A percentile compares a stretch with the other conserved stretches of the same genome.
phyloP scores from a whole-genome alignment of 306 rosid species.

The Vigna hirtella region DNA sequence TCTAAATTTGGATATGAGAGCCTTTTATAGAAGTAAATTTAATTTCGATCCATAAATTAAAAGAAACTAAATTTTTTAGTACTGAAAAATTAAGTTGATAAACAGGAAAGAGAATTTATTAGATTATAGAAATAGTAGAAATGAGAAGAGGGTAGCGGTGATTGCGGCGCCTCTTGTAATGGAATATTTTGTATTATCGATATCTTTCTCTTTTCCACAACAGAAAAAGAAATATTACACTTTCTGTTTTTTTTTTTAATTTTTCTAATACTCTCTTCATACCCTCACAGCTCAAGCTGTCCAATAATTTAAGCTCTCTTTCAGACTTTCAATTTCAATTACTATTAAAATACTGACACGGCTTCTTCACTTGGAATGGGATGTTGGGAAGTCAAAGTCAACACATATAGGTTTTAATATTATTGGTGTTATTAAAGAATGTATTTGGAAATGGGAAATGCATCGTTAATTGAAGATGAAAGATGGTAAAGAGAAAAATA shows the following conservation, averaged over 20 bases:
- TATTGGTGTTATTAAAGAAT: background rate
- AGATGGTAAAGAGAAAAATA: slow-evolving; percentile 41
- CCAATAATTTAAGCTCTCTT: slow-evolving; percentile 2
- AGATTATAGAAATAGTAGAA: slow-evolving; percentile 24
- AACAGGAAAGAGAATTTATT: no score
- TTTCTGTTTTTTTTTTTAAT: background rate
- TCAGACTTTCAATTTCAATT: background rate
- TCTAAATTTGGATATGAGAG: no score
- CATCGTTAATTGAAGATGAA: background rate
- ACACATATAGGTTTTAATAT: slow-evolving; percentile 32
- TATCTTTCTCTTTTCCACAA: slow-evolving; percentile 27
- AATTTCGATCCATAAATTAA: no score
- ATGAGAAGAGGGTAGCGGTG: slow-evolving; percentile 40
- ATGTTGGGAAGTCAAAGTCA: slow-evolving; percentile 66
- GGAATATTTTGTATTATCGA: slow-evolving; percentile 26
- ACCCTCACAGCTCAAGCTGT: background rate
- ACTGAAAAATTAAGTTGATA: no score
- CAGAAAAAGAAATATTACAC: background rate
- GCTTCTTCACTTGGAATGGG: slow-evolving; percentile 5
- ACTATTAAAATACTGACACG: background rate
- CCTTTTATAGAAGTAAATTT: no score
- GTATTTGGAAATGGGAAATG: background rate
- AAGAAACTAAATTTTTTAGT: no score
- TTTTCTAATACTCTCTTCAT: background rate
- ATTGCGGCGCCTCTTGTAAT: slow-evolving; percentile 49